Conservation (phyloP, 345 rosid genomes). For the Ceriops tagal region DNA sequence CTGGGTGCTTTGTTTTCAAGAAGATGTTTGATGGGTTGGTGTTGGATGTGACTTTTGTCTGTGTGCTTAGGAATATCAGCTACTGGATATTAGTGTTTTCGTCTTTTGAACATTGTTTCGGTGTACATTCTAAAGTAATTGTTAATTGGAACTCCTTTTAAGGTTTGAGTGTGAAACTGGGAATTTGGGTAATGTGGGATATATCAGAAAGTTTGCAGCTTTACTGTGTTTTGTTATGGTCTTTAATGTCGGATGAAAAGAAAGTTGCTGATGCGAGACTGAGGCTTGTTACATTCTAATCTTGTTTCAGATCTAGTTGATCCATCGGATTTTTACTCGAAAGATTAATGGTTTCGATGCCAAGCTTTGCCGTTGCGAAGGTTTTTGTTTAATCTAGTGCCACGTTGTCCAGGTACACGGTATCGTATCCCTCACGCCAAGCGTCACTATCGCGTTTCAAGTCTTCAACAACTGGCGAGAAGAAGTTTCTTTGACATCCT, state of each 20-base stretch:
- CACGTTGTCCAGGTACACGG: neutral
- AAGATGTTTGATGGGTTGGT: slow-evolving; percentile 14
- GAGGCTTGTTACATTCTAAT: neutral
- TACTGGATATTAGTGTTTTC: too few species aligned
- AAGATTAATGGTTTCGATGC: neutral
- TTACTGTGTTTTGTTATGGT: too few species aligned
- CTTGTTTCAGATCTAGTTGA: slow-evolving; percentile 15
- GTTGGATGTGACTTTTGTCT: slow-evolving; percentile 8
- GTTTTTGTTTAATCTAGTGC: neutral
- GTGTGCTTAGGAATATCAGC: neutral
- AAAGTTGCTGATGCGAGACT: neutral
- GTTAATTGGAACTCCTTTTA: too few species aligned
- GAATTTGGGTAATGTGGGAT: too few species aligned
- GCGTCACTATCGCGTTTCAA: slow-evolving; percentile 11
- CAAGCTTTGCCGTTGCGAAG: neutral
- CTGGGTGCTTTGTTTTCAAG: slow-evolving; percentile 10
- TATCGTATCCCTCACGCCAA: slow-evolving; percentile 2
- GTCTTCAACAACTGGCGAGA: neutral
- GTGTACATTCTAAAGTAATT: too few species aligned
- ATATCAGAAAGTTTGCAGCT: too few species aligned
- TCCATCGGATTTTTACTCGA: neutral
- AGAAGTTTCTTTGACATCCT: slow-evolving; percentile 25
- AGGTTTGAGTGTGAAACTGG: too few species aligned
- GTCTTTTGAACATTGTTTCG: too few species aligned
- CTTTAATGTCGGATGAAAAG: too few species aligned